Evolutionary conservation across 2,329 filamentous ascomycete genomes (phyloP), one percentile per base, ranked within the genome.

Genomic region (Penicillium polonicum): DNA sequence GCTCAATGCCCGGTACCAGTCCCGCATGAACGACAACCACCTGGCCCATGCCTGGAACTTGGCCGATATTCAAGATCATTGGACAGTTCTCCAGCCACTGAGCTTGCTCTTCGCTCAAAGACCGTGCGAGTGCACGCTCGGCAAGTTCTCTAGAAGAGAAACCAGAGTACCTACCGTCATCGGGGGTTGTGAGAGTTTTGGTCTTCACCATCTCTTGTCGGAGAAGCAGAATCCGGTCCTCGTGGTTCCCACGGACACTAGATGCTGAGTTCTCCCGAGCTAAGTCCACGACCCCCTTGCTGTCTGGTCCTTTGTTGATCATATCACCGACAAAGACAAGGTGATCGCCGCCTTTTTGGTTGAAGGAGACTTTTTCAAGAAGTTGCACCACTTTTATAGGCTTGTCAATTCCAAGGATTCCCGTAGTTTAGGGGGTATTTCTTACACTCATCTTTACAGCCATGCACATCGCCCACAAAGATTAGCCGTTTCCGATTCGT

Each of bases 401-500:
- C 19, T n/a, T 3, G 35, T 50, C 23, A 51, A 57, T 52, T 46
- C 46, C 29, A 62, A 58, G 33, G 13, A 33, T 38, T 39, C 23
- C 3, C 5, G 19, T 19, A 12, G 25, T 31, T 35, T 9, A 2
- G 19, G 43, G 23, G 38, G 48, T 39, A 33, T 41, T 44, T 66
- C 71, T 80, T 76, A 70, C 91, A 80, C 60, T 91, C 84, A 13
- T 83, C 72, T 65, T 85, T 85, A 79, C 94, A 94, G 48, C 94
- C 94, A 77, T 97, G 93, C 15, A 97, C 91, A 76, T 99, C 94
- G 54, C 94, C 93, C 35, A 97, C 81, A 60, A 97, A 81, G 35
- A 97, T 79, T 25, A 99, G 78, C 19, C 92, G 81, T 53, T 83
- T 85, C 23, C 77, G 50, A 57, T 62, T 73, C 42, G 70, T 54